Base-by-base conservation (phyloP, 768 basidiomycete species). In the Solioccasus polychromus region DNA sequence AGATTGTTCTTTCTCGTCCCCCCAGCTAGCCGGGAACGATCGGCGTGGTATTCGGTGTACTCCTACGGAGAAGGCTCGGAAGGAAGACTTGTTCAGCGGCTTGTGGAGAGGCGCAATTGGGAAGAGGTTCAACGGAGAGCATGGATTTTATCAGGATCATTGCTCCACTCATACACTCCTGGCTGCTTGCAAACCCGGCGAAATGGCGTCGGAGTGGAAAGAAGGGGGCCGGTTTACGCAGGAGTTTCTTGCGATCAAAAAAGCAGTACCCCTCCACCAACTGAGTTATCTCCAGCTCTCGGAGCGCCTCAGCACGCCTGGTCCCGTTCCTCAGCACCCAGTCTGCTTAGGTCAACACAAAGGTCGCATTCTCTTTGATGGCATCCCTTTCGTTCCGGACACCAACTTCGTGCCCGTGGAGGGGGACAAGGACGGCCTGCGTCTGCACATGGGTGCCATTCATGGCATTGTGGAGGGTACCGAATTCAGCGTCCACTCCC, bases 391-490 rank as follows among this genome's bases (percentile, higher is more conserved):
- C 55, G 55, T 64, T 29, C 59, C 71, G 22, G 78, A 84, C 56
- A 58, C 64, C 17, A 66, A 66, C 28, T 78, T 76, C 45, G 69
- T 79, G 42, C 63, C 74, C 12, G 72, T 75, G 29, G 68, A 68
- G 35, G 57, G 70, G 15, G 63, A 73, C 37, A 63, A 65, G 25
- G 67, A 71, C 18, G 56, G 61, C 31, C 53, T 83, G 35, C 75
- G 75, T 48, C 62, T 86, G 25, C 75, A 75, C 26, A 73, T 77
- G 29, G 85, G 85, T 11, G 71, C 75, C 1, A 74, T 80, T 5
- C 82, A 85, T 48, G 84, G 84, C 2, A 68, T 86, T 17, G 71
- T 75, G n/a, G 74, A 76, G 48, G 84, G 82, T 37, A 81, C 75
- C 8, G 79, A 83, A 50, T 72, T 87, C 48, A 75, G 73, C 31